Evolutionary conservation across 2,329 filamentous ascomycete genomes (phyloP), one percentile per base, ranked within the genome.

Genomic region (Stemphylium lycopersici): DNA sequence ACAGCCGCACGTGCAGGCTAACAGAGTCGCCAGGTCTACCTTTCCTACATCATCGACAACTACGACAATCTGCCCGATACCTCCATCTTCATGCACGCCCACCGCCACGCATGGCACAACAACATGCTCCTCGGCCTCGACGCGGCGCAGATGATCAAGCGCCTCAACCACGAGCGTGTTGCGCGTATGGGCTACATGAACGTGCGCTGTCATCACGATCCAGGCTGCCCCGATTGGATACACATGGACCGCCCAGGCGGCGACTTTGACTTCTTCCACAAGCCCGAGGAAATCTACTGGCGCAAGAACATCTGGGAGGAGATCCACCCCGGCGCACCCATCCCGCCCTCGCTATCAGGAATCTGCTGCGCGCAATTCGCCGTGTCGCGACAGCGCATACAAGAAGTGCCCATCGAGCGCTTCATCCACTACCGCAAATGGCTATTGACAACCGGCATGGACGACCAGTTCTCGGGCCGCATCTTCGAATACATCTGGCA

Each of bases 11-110:
- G 11, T 33, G 40, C 46, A 55, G 7, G 53, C 55, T 63, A 46
- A 62, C 31, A 6, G 6, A 20, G 6, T 15, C 44, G 32, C 36
- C 51, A 75, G 71, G 71, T 74, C 40, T 87, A 87, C 68, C 76
- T 87, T 42, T 83, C 83, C 38, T 87, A 84, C 70, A 82, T 87
- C 56, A 84, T 87, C 66, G 83, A 87, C 58, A 78, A 85, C 66
- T 88, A 87, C 69, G 75, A 86, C 38, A 71, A 80, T 11, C 78
- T 87, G 2, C 79, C 83, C 2, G 84, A 87, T 61, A 79, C 85
- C 16, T 76, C 81, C 38, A 79, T 86, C 44, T 87, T 87, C 72
- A 81, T 84, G 75, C 85, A 87, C 70, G 79, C 82, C 26, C 73
- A 76, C 52, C 79, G 78, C 59, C 74, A 70, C 39, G 80, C 82